A percentile compares a stretch with the other conserved stretches of the same genome.
Evolutionary conservation across 1,139 yeast species (phyloP).

Genomic region (Yamadazyma taylorii): DNA sequence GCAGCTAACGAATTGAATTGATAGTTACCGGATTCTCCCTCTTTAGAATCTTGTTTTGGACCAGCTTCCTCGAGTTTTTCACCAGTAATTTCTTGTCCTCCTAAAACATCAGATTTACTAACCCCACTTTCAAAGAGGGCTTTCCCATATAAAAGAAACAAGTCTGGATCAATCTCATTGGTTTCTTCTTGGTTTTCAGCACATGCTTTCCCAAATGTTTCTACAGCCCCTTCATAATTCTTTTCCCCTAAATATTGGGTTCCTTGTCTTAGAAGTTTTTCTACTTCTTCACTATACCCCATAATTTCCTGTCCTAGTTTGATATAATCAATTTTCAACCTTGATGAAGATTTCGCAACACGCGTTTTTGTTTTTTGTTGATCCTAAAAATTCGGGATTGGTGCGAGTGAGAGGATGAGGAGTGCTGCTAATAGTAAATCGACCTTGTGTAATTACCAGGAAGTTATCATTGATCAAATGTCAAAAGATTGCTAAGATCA

Average conservation of each 20-base stretch:
- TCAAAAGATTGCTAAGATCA: too few relatives aligned
- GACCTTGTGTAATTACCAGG: background rate
- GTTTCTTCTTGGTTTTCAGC: constrained; percentile 49
- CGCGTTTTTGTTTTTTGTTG: background rate
- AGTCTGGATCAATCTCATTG: constrained; percentile 65
- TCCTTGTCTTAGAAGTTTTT: constrained; percentile 32
- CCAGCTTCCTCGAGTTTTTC: constrained; percentile 19
- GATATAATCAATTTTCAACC: background rate
- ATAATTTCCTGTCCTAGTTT: background rate
- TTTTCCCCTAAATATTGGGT: constrained; percentile 52
- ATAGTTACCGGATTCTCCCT: constrained; percentile 40
- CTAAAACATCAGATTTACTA: constrained; percentile 75
- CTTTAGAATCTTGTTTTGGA: constrained; percentile 22
- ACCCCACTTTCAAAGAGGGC: constrained; percentile 80
- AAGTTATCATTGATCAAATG: too few relatives aligned
- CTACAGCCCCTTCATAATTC: constrained; percentile 68
- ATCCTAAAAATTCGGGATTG: too few relatives aligned
- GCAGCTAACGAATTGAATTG: constrained; percentile 59
- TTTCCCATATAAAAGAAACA: constrained; percentile 75
- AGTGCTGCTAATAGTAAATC: background rate
- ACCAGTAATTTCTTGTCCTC: constrained; percentile 44
- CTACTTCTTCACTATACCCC: constrained; percentile 15
- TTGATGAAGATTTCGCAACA: background rate
- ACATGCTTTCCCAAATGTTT: constrained; percentile 75
- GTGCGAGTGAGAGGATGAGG: too few relatives aligned